Conservation (phyloP, 2,329 filamentous ascomycete species). For the Colletotrichum aenigma region DNA sequence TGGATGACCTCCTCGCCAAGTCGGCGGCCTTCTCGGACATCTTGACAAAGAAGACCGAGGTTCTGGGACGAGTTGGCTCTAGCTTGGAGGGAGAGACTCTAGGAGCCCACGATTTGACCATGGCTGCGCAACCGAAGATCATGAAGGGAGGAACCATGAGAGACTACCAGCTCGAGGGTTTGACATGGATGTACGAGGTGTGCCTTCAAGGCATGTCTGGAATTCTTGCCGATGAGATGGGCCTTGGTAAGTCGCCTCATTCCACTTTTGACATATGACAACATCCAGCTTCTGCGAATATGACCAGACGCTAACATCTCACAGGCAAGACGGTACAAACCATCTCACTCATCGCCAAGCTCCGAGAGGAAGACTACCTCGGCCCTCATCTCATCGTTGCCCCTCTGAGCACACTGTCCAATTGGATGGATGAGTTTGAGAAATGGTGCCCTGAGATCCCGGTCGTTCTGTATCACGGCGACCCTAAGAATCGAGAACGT, state of each 20-base stretch:
- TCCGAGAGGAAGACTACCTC: conserved; percentile 84
- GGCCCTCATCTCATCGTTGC: conserved; percentile 92
- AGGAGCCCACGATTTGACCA: conserved; percentile 71
- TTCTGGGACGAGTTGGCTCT: conserved; percentile 65
- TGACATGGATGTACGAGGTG: conserved; percentile 94
- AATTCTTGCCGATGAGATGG: conserved; percentile 94
- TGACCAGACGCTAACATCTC: neutral
- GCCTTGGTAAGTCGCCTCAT: conserved; percentile 57
- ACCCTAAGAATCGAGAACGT: conserved; percentile 74
- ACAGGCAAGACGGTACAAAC: conserved; percentile 89
- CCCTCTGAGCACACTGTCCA: conserved; percentile 88
- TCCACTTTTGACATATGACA: neutral
- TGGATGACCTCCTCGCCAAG: conserved; percentile 64
- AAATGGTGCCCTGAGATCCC: conserved; percentile 91
- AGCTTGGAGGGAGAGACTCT: conserved; percentile 63
- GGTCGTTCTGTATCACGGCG: conserved; percentile 89
- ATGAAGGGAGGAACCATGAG: conserved; percentile 90
- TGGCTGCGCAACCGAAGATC: conserved; percentile 84
- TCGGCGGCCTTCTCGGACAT: conserved; percentile 67
- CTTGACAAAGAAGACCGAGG: conserved; percentile 66
- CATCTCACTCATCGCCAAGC: conserved; percentile 83
- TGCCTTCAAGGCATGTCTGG: conserved; percentile 84
- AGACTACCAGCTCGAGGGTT: conserved; percentile 89
- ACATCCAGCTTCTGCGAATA: neutral
- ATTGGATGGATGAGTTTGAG: conserved; percentile 94